These are phyloP conservation scores for Pseudozyma sp. DNA, from an alignment of 1,284 basidiomycete species.

Conservation along the genomic window DNA sequence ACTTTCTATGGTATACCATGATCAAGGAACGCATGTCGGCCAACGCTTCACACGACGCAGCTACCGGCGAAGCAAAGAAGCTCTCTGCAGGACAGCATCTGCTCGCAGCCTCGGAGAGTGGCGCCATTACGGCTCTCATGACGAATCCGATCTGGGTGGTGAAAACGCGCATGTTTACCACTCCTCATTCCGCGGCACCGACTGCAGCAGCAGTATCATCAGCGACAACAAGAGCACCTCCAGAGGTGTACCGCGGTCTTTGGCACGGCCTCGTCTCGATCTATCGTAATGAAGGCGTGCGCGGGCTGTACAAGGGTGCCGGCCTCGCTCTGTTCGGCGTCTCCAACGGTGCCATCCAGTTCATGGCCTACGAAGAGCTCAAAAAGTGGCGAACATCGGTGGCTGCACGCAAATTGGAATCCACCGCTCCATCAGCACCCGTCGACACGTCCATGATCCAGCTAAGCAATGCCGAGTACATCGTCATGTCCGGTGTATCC, in stretches of 20 bases:
- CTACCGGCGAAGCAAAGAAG: constrained; percentile 36
- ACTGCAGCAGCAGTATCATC: constrained; percentile 7
- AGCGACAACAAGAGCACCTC: constrained; percentile 12
- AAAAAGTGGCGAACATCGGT: constrained; percentile 79
- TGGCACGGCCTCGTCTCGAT: constrained; percentile 59
- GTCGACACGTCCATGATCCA: constrained; percentile 40
- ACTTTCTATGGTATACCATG: constrained; percentile 99
- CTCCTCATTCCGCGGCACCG: constrained; percentile 70
- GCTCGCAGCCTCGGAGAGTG: constrained; percentile 91
- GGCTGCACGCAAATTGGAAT: constrained; percentile 18
- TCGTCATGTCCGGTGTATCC: constrained; percentile 88
- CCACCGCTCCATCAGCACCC: neutral
- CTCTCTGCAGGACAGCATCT: constrained; percentile 85
- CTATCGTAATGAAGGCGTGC: constrained; percentile 74
- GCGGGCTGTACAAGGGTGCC: constrained; percentile 88
- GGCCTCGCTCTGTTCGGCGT: constrained; percentile 91
- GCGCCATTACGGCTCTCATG: constrained; percentile 87
- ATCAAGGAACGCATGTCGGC: constrained; percentile 76
- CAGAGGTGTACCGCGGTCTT: constrained; percentile 54
- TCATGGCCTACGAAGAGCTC: constrained; percentile 95
- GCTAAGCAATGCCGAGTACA: constrained; percentile 84
- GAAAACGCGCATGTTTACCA: constrained; percentile 96
- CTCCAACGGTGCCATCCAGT: constrained; percentile 94
- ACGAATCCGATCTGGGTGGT: constrained; percentile 99
- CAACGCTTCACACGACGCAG: constrained; percentile 15